Evolutionary conservation across 2,329 filamentous ascomycete genomes (phyloP).

Genomic region (Coleophoma eucalyptorum): DNA sequence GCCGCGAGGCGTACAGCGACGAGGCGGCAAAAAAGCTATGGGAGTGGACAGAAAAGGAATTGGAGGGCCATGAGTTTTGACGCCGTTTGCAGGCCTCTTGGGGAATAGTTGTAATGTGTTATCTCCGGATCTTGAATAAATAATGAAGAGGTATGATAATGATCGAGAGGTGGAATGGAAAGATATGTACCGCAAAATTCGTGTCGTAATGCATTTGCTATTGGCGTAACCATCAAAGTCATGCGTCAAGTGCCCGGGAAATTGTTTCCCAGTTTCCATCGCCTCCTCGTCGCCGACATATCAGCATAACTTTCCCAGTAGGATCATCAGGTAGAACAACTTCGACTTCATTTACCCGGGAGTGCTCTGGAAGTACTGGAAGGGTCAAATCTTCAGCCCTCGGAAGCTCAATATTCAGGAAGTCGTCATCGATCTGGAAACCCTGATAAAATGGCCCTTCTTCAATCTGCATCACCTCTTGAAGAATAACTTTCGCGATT

Average conservation of each 20-base stretch:
- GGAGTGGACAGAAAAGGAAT: background rate
- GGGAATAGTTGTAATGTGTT: too few relatives aligned
- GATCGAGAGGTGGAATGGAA: too few relatives aligned
- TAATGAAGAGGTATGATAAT: too few relatives aligned
- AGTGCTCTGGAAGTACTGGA: conserved; percentile 14
- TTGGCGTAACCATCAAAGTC: too few relatives aligned
- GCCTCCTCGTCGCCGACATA: conserved; percentile 1
- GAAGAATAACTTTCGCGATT: conserved; percentile 26
- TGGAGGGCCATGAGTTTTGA: background rate
- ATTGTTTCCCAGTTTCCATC: background rate
- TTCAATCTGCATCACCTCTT: conserved; percentile 35
- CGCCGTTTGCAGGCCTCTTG: too few relatives aligned
- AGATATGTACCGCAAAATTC: too few relatives aligned
- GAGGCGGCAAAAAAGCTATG: background rate
- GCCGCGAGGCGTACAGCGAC: background rate
- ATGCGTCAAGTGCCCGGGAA: conserved; percentile 2
- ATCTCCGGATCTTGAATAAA: too few relatives aligned
- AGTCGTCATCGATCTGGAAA: conserved; percentile 6
- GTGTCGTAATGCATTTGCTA: too few relatives aligned
- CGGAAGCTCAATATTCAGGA: conserved; percentile 3
- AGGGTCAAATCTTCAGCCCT: conserved; percentile 7
- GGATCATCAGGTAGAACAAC: conserved; percentile 5
- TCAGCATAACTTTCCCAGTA: conserved; percentile 2
- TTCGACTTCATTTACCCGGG: conserved; percentile 17
- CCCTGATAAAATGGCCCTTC: conserved; percentile 25